Conservation (phyloP, 495 filamentous ascomycete genomes). For the Pyronema omphalodes region DNA sequence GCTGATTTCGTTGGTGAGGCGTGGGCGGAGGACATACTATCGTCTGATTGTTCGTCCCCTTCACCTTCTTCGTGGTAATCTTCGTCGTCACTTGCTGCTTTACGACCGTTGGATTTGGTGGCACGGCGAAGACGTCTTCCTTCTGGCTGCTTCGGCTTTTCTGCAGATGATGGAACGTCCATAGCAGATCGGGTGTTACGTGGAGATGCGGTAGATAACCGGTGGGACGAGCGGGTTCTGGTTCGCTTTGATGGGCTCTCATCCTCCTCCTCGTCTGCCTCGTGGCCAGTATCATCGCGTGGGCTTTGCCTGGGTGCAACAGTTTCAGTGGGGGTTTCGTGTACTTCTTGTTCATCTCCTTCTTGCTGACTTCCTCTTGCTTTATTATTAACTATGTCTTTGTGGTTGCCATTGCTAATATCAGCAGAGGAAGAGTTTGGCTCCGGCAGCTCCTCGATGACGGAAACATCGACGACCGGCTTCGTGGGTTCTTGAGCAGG, state of each 20-base stretch:
- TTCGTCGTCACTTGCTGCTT: slow-evolving; percentile 17
- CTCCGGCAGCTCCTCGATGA: slow-evolving; percentile 1
- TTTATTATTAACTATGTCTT: slow-evolving; percentile 1
- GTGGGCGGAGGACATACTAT: slow-evolving; percentile 18
- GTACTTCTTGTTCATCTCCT: slow-evolving; percentile 10
- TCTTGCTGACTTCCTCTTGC: slow-evolving; percentile 9
- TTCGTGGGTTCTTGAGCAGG: not conserved
- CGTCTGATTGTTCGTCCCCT: slow-evolving; percentile 13
- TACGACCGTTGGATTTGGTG: slow-evolving; percentile 10
- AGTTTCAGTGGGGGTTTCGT: slow-evolving; percentile 5
- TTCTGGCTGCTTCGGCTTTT: slow-evolving; percentile 15
- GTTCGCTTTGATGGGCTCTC: slow-evolving; percentile 17
- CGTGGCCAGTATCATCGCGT: slow-evolving; percentile 18
- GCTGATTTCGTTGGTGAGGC: slow-evolving; percentile 13
- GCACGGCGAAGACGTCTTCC: slow-evolving; percentile 10
- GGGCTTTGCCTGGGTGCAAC: not conserved
- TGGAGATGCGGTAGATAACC: slow-evolving; percentile 12
- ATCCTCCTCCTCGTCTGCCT: slow-evolving; percentile 22
- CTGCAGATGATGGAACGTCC: slow-evolving; percentile 6
- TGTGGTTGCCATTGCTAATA: slow-evolving; percentile 12
- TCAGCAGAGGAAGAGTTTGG: slow-evolving; percentile 4
- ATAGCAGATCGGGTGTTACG: slow-evolving; percentile 10
- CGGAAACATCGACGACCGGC: not conserved
- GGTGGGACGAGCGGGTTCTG: slow-evolving; percentile 5
- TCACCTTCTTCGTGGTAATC: slow-evolving; percentile 19